phyloP scores from a whole-genome alignment of 768 basidiomycete genomes.

The Calocera cornea region DNA sequence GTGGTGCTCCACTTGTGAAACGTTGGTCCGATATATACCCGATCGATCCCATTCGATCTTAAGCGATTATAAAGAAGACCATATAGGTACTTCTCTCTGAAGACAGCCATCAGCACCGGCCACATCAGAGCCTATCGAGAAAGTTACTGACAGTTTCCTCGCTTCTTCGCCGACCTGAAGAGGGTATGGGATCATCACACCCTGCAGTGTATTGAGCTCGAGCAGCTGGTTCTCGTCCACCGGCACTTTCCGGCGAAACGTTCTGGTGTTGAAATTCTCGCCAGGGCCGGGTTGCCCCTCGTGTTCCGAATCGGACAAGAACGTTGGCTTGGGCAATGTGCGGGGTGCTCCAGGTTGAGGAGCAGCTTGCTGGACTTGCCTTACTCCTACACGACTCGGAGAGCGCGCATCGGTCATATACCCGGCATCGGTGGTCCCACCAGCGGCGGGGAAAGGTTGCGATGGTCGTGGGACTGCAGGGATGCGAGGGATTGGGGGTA shows the following conservation, averaged over 20 bases:
- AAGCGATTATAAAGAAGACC: not conserved
- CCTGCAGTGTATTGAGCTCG: not conserved
- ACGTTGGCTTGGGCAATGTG: not conserved
- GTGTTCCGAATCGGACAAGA: not conserved
- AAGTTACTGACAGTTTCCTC: not conserved
- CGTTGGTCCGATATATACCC: slow-evolving; percentile 29
- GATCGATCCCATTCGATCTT: not conserved
- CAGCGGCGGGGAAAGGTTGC: too few species aligned
- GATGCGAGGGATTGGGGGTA: not conserved
- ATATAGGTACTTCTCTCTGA: not conserved
- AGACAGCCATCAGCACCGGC: not conserved
- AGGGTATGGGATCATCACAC: not conserved
- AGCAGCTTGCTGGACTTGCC: not conserved
- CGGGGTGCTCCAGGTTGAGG: not conserved
- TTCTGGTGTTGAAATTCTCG: not conserved
- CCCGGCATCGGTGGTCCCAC: not conserved
- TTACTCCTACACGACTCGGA: not conserved
- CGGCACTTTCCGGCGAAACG: not conserved
- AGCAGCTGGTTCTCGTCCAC: not conserved
- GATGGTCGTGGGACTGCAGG: not conserved
- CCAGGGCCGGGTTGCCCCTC: not conserved
- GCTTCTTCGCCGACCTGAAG: not conserved
- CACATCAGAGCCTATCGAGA: not conserved
- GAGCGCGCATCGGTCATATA: not conserved
- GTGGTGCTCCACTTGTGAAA: slow-evolving; percentile 36